Conservation (phyloP, 768 basidiomycete genomes). For the Suillus tomentosus region DNA sequence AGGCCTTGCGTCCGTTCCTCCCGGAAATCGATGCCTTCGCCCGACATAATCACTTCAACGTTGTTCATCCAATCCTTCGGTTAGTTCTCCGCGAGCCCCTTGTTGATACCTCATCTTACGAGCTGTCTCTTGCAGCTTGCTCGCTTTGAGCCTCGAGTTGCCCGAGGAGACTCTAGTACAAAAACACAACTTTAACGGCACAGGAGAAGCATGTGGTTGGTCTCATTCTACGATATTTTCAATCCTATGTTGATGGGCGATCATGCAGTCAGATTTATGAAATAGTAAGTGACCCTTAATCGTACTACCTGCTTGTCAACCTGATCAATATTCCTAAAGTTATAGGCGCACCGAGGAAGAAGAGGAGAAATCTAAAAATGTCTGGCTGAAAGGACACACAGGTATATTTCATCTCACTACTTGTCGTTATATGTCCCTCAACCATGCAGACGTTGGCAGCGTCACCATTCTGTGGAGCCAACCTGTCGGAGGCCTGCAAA, state of each 20-base stretch:
- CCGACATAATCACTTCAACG: conserved; percentile 38
- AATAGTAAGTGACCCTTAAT: conserved; percentile 40
- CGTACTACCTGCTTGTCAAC: background rate
- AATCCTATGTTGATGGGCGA: background rate
- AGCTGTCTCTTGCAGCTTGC: conserved; percentile 27
- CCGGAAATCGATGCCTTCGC: conserved; percentile 40
- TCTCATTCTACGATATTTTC: background rate
- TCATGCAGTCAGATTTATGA: conserved; percentile 45
- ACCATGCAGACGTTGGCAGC: conserved; percentile 41
- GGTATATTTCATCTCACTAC: conserved; percentile 27
- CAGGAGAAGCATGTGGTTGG: conserved; percentile 41
- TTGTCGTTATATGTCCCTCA: background rate
- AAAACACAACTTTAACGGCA: conserved; percentile 39
- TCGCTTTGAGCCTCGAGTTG: conserved; percentile 47
- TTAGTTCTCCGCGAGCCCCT: conserved; percentile 11
- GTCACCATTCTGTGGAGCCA: conserved; percentile 52
- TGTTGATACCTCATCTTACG: background rate
- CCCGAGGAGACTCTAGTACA: conserved; percentile 47
- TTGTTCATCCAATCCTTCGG: conserved; percentile 42
- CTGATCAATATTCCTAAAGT: conserved; percentile 23
- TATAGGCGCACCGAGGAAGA: conserved; percentile 45
- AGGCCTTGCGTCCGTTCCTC: conserved; percentile 38
- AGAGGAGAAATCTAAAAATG: conserved; percentile 43
- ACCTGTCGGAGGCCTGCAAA: conserved; percentile 49
- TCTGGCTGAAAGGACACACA: conserved; percentile 55